phyloP scores from a whole-genome alignment of 352 stramenopile species.

The Albugo candida region DNA sequence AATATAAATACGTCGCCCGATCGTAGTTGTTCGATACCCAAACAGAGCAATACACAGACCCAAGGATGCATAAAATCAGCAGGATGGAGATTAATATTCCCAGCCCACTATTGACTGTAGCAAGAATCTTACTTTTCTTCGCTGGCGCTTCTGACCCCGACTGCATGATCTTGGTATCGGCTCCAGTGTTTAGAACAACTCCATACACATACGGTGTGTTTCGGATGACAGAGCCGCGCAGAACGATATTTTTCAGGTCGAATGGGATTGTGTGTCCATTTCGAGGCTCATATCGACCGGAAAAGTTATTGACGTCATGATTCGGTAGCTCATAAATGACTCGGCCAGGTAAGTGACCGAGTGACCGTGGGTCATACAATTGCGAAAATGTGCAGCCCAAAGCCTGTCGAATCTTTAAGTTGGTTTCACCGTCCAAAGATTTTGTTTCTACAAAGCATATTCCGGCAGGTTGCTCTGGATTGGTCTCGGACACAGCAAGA shows the following conservation, averaged over 20 bases:
- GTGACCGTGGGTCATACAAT: constrained; percentile 36
- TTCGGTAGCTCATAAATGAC: constrained; percentile 71
- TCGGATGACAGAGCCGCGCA: constrained; percentile 66
- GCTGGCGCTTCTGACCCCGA: constrained; percentile 39
- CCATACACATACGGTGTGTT: constrained; percentile 67
- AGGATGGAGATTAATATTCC: constrained; percentile 57
- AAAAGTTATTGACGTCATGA: constrained; percentile 77
- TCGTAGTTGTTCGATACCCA: constrained; percentile 42
- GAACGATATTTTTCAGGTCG: constrained; percentile 66
- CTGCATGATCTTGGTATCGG: constrained; percentile 81
- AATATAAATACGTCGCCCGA: constrained; percentile 44
- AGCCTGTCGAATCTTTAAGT: constrained; percentile 70
- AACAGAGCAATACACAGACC: constrained; percentile 36
- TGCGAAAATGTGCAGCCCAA: constrained; percentile 71
- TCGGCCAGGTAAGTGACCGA: constrained; percentile 39
- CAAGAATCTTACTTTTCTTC: constrained; percentile 70
- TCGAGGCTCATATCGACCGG: constrained; percentile 46
- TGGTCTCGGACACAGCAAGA: constrained; percentile 42
- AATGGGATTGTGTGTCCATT: constrained; percentile 63
- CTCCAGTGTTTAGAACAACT: constrained; percentile 63
- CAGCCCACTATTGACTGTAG: constrained; percentile 66
- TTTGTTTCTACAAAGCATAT: constrained; percentile 81
- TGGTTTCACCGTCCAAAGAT: constrained; percentile 72
- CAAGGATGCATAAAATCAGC: constrained; percentile 43
- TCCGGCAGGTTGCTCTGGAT: constrained; percentile 32